Percentiles rank a stretch among this genome's conserved stretches.
These are phyloP conservation scores for Acer saccharum DNA, from an alignment of 345 rosid genomes.

Conservation along the genomic window DNA sequence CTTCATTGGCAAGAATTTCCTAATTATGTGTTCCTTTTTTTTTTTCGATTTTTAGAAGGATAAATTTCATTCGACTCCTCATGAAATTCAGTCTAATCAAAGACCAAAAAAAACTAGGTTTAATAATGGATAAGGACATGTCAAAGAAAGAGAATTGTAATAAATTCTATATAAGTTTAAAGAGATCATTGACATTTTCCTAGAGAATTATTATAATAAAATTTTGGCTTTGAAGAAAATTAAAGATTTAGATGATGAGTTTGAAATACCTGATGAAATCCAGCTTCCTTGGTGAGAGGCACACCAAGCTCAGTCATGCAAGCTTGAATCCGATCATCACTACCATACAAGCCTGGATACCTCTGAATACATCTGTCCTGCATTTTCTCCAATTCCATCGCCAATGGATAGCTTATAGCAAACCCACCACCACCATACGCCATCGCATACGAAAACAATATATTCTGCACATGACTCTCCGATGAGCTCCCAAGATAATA, in stretches of 20 bases:
- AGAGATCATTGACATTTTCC: background rate
- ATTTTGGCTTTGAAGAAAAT: background rate
- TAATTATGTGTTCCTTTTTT: no score
- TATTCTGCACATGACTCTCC: slow-evolving; percentile 79
- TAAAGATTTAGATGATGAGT: background rate
- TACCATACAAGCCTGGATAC: slow-evolving; percentile 75
- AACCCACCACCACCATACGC: slow-evolving; percentile 89
- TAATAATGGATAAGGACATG: no score
- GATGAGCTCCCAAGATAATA: slow-evolving; percentile 83
- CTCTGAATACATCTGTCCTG: slow-evolving; percentile 81
- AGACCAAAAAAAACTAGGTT: no score
- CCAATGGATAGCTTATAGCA: slow-evolving; percentile 78
- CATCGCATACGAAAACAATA: slow-evolving; percentile 74
- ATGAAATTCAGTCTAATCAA: no score
- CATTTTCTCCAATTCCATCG: slow-evolving; percentile 63
- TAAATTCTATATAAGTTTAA: no score
- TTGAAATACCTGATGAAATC: slow-evolving; percentile 75
- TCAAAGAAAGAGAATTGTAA: no score
- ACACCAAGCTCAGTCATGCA: slow-evolving; percentile 88
- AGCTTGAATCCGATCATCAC: slow-evolving; percentile 85
- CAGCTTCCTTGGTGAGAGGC: slow-evolving; percentile 74
- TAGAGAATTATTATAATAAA: no score
- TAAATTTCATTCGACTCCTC: no score
- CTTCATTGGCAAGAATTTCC: no score
- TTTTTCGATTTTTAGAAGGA: no score